Percentiles rank a stretch among this genome's conserved stretches.
Conservation (phyloP, 768 basidiomycete genomes). For the Suillus decipiens region DNA sequence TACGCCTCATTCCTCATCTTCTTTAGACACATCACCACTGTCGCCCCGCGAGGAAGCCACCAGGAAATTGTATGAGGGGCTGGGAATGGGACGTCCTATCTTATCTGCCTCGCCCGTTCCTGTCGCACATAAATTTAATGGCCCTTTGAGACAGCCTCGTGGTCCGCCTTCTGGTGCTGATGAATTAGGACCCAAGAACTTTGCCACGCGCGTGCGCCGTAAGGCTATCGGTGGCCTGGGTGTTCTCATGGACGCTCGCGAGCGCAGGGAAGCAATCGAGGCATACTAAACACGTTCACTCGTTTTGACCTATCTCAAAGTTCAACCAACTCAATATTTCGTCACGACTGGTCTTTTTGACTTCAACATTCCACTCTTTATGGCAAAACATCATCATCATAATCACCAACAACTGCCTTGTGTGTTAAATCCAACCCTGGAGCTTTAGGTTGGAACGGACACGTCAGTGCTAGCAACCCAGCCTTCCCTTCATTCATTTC, state of each 20-base stretch:
- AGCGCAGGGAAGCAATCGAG: constrained; percentile 75
- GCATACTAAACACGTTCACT: constrained; percentile 49
- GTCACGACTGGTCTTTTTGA: constrained; percentile 17
- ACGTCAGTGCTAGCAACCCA: constrained; percentile 11
- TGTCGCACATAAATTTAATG: constrained; percentile 34
- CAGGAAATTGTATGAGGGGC: constrained; percentile 86
- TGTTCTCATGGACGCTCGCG: constrained; percentile 77
- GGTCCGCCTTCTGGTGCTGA: constrained; percentile 87
- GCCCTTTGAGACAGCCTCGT: constrained; percentile 81
- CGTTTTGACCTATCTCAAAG: constrained; percentile 4
- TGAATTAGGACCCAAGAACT: constrained; percentile 86
- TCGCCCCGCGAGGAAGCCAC: constrained; percentile 86
- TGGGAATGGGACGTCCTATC: constrained; percentile 77
- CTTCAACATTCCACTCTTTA: constrained; percentile 23
- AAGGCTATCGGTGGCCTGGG: constrained; percentile 83
- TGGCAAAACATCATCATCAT: not conserved
- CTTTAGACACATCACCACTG: constrained; percentile 52
- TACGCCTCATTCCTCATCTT: constrained; percentile 72
- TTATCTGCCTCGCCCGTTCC: constrained; percentile 30
- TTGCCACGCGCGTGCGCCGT: constrained; percentile 82
- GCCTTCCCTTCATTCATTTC: constrained; percentile 10
- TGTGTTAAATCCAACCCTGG: constrained; percentile 6
- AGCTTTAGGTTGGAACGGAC: constrained; percentile 15
- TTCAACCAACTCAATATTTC: constrained; percentile 11
- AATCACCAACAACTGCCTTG: not conserved